Evolutionary conservation across 2,329 filamentous ascomycete species (phyloP).

Genomic region (Claviceps digitariae): DNA sequence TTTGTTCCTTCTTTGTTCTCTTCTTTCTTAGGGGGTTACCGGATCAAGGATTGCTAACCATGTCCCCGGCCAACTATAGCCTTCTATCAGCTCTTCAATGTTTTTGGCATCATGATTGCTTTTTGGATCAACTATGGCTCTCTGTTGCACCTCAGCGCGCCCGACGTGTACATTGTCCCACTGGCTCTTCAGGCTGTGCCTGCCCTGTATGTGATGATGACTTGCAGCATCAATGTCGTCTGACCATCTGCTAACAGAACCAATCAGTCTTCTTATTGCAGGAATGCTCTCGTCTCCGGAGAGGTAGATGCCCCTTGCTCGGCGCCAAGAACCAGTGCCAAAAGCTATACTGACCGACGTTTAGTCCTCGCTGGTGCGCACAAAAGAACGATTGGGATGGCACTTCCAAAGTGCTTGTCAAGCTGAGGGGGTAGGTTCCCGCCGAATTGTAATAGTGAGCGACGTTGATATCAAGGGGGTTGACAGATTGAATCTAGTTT

Average conservation of each 20-base stretch:
- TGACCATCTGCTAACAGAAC: not conserved
- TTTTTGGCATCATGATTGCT: slow-evolving; percentile 28
- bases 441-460: not conserved
- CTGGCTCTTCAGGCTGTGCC: slow-evolving; percentile 52
- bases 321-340: not conserved
- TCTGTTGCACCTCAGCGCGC: slow-evolving; percentile 30
- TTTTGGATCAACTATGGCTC: slow-evolving; percentile 41
- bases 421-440: slow-evolving; percentile 25
- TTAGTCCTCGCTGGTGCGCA: slow-evolving; percentile 53
- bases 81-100: slow-evolving; percentile 37
- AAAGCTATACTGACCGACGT: slow-evolving; percentile 14
- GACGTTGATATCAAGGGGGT: no score
- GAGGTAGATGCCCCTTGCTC: slow-evolving; percentile 13
- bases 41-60: not conserved
- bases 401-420: slow-evolving; percentile 40
- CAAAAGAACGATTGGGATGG: slow-evolving; percentile 55
- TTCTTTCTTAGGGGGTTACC: no score
- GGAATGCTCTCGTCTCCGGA: slow-evolving; percentile 49
- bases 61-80: slow-evolving; percentile 11
- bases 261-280: slow-evolving; percentile 32
- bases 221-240: not conserved
- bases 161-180: slow-evolving; percentile 45
- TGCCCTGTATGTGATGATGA: slow-evolving; percentile 29
- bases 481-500: slow-evolving; percentile 22
- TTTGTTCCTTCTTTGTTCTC: no score